A percentile compares a stretch with the other conserved stretches of the same genome.
phyloP scores from a whole-genome alignment of 495 filamentous ascomycete species.

The Penicillium verhagenii region DNA sequence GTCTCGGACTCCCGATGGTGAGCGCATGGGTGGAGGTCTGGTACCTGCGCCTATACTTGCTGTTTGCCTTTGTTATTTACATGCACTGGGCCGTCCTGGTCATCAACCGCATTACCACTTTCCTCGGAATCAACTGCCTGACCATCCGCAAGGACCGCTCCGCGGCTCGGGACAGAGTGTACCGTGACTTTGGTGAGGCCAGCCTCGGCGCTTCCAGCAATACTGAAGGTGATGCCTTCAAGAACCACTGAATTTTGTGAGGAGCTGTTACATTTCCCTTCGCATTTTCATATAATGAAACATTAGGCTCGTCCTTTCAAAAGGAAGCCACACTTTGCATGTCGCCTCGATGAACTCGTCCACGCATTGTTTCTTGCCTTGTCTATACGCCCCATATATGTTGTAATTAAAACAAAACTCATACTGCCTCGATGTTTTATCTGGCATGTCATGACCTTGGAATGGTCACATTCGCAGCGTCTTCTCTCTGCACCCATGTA shows the following conservation, averaged over 20 bases:
- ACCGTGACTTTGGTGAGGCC: conserved; percentile 36
- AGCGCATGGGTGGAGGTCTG: conserved; percentile 62
- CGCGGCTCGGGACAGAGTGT: conserved; percentile 38
- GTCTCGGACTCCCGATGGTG: conserved; percentile 65
- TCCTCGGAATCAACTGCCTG: conserved; percentile 88
- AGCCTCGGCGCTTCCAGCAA: conserved; percentile 4
- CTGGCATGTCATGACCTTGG: not conserved
- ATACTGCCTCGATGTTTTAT: conserved; percentile 1
- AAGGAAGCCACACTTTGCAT: not conserved
- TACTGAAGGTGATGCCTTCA: conserved; percentile 17
- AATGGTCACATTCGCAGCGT: not conserved
- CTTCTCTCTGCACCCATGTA: conserved; percentile 12
- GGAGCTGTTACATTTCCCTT: not conserved
- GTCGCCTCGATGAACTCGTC: not conserved
- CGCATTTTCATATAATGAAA: not conserved
- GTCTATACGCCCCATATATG: conserved; percentile 8
- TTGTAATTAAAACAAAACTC: conserved; percentile 20
- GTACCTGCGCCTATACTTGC: conserved; percentile 80
- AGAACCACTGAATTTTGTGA: conserved; percentile 22
- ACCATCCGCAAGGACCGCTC: conserved; percentile 71
- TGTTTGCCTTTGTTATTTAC: conserved; percentile 79
- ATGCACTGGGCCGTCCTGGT: conserved; percentile 90
- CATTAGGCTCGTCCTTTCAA: not conserved
- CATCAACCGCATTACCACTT: conserved; percentile 87
- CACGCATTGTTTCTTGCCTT: not conserved